Conservation (phyloP, 306 rosid species). For the Arachis hypogaea region DNA sequence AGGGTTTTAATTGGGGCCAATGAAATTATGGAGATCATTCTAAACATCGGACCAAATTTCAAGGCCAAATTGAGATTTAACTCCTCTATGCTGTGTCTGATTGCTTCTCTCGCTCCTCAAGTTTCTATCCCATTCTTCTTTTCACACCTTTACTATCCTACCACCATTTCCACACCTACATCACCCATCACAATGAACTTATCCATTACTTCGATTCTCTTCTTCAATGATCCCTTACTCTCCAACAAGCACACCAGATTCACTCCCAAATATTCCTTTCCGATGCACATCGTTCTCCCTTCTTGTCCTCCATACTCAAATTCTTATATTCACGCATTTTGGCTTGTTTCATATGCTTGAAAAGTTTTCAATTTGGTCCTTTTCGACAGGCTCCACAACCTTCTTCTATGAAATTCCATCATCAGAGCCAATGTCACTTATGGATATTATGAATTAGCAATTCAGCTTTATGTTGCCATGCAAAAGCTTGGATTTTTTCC, state of each 20-base stretch:
- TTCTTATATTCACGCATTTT: conserved; percentile 51
- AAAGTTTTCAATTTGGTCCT: conserved; percentile 51
- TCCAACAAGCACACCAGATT: conserved; percentile 55
- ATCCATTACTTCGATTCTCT: conserved; percentile 51
- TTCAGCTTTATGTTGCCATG: conserved; percentile 60
- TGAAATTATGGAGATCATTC: too few relatives aligned
- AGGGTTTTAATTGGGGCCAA: too few relatives aligned
- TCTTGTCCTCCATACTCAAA: conserved; percentile 66
- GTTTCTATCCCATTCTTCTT: neutral
- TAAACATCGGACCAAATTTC: too few relatives aligned
- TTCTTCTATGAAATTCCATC: conserved; percentile 75
- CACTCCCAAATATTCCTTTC: conserved; percentile 60
- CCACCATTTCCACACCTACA: neutral
- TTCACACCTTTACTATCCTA: conserved; percentile 35
- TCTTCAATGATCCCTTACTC: conserved; percentile 48
- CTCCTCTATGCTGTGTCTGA: conserved; percentile 42
- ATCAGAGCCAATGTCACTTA: conserved; percentile 73
- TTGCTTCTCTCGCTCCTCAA: conserved; percentile 32
- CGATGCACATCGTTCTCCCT: conserved; percentile 42
- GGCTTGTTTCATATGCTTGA: conserved; percentile 50
- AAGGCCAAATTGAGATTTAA: too few relatives aligned
- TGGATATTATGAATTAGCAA: conserved; percentile 50
- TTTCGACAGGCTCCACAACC: conserved; percentile 40
- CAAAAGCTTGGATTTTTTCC: conserved; percentile 62
- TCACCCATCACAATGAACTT: conserved; percentile 34